Evolutionary conservation across 2,329 filamentous ascomycete genomes (phyloP).

Genomic region (Paraphaeosphaeria sporulosa): DNA sequence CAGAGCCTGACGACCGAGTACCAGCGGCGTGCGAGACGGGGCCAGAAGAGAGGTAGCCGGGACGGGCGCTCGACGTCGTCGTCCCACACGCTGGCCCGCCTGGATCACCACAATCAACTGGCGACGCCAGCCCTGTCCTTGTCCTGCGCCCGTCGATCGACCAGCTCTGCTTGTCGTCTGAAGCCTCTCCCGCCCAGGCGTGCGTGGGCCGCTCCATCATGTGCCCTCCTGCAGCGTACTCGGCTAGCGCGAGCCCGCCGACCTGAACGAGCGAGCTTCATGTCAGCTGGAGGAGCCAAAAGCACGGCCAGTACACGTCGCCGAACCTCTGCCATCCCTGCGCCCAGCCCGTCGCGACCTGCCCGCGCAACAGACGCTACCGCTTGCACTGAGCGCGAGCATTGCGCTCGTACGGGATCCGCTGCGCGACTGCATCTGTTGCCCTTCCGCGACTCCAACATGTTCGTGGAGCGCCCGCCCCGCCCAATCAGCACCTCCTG

Average conservation of each 20-base stretch:
- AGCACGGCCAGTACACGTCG: slow-evolving; percentile 36
- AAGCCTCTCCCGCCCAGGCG: slow-evolving; percentile 35
- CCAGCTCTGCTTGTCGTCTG: slow-evolving; percentile 4
- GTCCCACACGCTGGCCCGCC: too few species aligned
- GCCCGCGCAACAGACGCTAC: neutral
- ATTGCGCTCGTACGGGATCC: neutral
- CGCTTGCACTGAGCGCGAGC: neutral
- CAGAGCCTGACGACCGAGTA: neutral
- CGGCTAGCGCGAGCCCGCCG: slow-evolving; percentile 38
- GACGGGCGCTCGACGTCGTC: slow-evolving; percentile 17
- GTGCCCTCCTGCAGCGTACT: slow-evolving; percentile 39
- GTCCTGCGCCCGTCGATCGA: slow-evolving; percentile 1
- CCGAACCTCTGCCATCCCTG: slow-evolving; percentile 30
- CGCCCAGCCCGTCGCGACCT: neutral
- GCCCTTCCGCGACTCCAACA: neutral
- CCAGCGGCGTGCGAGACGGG: slow-evolving; percentile 16
- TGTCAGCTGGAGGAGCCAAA: slow-evolving; percentile 37
- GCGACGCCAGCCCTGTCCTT: neutral
- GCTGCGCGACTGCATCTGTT: neutral
- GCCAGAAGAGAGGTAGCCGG: slow-evolving; percentile 35
- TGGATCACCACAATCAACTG: neutral
- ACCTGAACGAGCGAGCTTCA: slow-evolving; percentile 31
- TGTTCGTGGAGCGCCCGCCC: neutral
- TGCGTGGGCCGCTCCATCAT: slow-evolving; percentile 25
- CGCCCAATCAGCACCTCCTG: neutral